Base-by-base conservation (phyloP, 2,329 filamentous ascomycete genomes). In the Teratosphaeria epicoccoides region DNA sequence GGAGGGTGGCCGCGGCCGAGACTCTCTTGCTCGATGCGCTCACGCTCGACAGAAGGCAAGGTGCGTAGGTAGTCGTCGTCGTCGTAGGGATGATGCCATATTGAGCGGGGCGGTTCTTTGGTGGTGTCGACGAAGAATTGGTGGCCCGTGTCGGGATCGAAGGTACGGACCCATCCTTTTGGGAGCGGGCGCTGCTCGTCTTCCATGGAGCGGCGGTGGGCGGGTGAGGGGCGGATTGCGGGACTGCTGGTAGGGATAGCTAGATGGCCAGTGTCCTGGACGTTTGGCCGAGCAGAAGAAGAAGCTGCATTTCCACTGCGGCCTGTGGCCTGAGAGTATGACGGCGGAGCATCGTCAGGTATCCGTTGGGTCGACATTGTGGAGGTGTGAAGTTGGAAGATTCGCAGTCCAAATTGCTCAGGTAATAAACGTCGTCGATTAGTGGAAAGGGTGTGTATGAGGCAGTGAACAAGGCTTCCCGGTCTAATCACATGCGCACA, bases 91-190 rank as follows among this genome's bases (percentile, higher is more conserved):
- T 83, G 80, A 44, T 75, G 71, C 80, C 80, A 83, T 57, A 79
- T 81, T 52, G 75, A 76, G 46, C 77, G 73, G 0, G 79, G 78
- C 0, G 79, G 79, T 11, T 74, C 66, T 24, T 69, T 64, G 25
- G 60, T 73, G 1, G 78, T 82, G 65, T 83, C 76, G 59, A 83
- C 79, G 65, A 80, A 83, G 73, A 81, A 83, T 59, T 82, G 79
- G 59, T 83, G 80, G 17, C 74, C 62, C 11, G 70, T 71, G 49
- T 75, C 60, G 0, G 72, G 62, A 60, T 83, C 80, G 63, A 75
- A 82, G 53, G 74, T 71, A 2, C 80, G 70, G 1, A 81, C 67
- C 80, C 80, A 83, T 43, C 79, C 78, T 12, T 64, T 52, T 0
- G 80, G 79, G 0, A 82, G 69, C 1, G 73, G 69, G 4, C 80